Evolutionary conservation across 306 rosid genomes (phyloP), one percentile per base, ranked within the genome.

Genomic region (Rosa persica): DNA sequence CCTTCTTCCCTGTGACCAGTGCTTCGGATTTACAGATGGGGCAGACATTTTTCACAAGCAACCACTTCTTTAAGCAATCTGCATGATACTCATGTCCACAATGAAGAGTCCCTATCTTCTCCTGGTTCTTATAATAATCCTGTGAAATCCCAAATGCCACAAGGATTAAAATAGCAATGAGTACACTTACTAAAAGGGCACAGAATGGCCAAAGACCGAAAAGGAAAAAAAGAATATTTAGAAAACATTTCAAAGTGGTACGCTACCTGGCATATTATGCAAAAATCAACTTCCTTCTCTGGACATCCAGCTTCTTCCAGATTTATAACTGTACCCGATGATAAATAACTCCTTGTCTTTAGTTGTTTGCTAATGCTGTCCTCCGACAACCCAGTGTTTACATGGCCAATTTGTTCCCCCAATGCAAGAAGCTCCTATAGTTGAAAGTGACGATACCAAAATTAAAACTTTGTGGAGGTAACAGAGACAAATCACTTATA

Each of bases 1-100:
- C 85, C 77, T 61, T 87, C 83, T 77, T 81, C 74, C 83, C 85
- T 3, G 82, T 72, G 38, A 61, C 71, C 84, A 91, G 67, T 16
- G 99, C 99, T 85, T 96, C 98, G 8, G 96, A 93, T 83, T 96
- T 96, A 97, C 99, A 96, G 75, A 96, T 73, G 16, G 99, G 98
- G 80, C 99, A 96, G 25, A 88, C 96, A 62, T 96, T 96, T 84
- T 96, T 96, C 10, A 91, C 87, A 23, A 89, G 81, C 86, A 96
- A 78, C 99, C 99, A 96, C 77, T 90, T 89, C 88, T 74, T 90
- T 25, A 96, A 77, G 89, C 99, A 96, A 52, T 79, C 85, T 17
- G 85, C 94, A 75, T 96, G 99, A 60, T 96, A 96, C 60, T 93
- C 96, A 6, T 96, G 99, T 76, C 93, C 99, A 38, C 99, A 96